Evolutionary conservation across 495 filamentous ascomycete species (phyloP).

Genomic region (Aspergillus steynii): DNA sequence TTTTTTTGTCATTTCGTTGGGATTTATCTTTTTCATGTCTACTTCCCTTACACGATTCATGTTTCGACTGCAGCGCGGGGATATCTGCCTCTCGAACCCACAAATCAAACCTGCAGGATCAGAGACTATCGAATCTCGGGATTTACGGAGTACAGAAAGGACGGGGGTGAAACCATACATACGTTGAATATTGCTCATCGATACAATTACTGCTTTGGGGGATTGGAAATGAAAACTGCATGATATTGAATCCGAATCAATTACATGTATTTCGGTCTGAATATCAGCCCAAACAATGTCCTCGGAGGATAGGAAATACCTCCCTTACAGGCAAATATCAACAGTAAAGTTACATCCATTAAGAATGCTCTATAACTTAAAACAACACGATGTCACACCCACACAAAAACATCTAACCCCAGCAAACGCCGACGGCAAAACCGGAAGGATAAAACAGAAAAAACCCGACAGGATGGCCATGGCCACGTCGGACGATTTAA

Average conservation of each 20-base stretch:
- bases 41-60: background rate
- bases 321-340: too few relatives aligned
- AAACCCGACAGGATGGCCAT: background rate
- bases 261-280: background rate
- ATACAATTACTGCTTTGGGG: background rate
- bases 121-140: background rate
- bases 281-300: too few relatives aligned
- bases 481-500: slow-evolving; percentile 21
- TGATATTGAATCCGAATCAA: background rate
- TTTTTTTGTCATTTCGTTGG: background rate
- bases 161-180: too few relatives aligned
- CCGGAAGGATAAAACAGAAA: background rate
- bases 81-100: background rate
- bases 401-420: slow-evolving; percentile 13
- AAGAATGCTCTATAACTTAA: slow-evolving; percentile 12
- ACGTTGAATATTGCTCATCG: too few relatives aligned
- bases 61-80: background rate
- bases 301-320: too few relatives aligned
- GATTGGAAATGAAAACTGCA: background rate
- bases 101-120: too few relatives aligned
- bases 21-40: background rate
- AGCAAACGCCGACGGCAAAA: slow-evolving; percentile 32
- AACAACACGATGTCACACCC: slow-evolving; percentile 32
- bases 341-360: background rate
- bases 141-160: background rate